Evolutionary conservation across 2,329 filamentous ascomycete species (phyloP).

Genomic region (Ciborinia camelliae): DNA sequence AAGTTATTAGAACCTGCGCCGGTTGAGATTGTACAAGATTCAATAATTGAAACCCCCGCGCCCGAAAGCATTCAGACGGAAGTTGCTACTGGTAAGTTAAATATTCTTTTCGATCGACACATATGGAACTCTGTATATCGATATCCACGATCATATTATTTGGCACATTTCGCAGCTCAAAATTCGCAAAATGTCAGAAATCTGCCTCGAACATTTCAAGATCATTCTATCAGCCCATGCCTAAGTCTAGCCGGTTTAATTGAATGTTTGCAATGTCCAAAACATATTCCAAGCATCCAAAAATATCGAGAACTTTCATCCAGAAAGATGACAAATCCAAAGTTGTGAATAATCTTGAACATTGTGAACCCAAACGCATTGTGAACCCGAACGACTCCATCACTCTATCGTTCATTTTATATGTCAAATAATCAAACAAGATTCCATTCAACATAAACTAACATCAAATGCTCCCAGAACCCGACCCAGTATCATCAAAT

Average conservation of each 20-base stretch:
- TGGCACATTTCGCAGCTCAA: neutral
- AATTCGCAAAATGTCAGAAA: neutral
- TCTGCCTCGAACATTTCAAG: neutral
- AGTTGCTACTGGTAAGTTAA: constrained; percentile 10
- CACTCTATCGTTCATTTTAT: neutral
- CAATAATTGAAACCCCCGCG: neutral
- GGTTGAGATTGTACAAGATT: neutral
- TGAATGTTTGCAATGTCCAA: neutral
- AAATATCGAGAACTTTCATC: neutral
- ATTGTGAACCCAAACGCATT: neutral
- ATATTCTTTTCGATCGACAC: neutral
- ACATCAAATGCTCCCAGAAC: neutral
- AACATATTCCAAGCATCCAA: neutral
- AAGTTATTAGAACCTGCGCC: neutral
- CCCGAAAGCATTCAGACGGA: neutral
- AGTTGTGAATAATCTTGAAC: neutral
- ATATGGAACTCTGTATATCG: neutral
- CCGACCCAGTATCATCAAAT: neutral
- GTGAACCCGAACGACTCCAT: neutral
- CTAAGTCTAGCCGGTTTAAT: neutral
- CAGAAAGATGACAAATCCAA: neutral
- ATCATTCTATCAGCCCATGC: neutral
- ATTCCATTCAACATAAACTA: neutral
- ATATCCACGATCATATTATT: constrained; percentile 1
- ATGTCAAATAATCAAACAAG: neutral